Evolutionary conservation across 352 stramenopile genomes (phyloP), one percentile per base, ranked within the genome.

Genomic region (Globisporangium ultimum): DNA sequence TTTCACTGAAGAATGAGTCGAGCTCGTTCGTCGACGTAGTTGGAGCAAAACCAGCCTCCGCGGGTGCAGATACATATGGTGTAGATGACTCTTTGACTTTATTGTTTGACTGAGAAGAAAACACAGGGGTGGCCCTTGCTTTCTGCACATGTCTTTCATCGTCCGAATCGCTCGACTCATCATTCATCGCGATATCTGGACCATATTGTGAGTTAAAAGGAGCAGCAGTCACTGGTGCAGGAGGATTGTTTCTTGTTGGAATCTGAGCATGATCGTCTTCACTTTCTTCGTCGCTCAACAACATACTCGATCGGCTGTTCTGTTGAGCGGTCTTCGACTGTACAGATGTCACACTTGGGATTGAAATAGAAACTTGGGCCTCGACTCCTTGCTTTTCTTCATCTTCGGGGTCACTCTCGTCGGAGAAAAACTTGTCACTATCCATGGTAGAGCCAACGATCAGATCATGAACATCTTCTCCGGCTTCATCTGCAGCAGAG

Each of bases 1-100:
- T 86, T 59, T 84, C 76, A 38, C 82, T 87, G 38, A 90, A 67
- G 63, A 90, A 90, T 3, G 60, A 70, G 36, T 87, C 80, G 3
- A 90, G 65, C 11, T 81, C 72, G 49, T 82, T 79, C 7, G 47
- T 41, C 11, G 54, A 40, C 13, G 55, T 56, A 12, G 40, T 32
- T 32, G 32, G 38, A 15, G 36, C 18, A 17, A 18, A 48, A 15
- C 28, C 48, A 18, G 21, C 24, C 4, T 50, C 46, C 17, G 15
- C 50, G 38, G 50, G 50, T 9, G 50, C 43, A 15, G 34, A 46
- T 4, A 55, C 9, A 14, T 34, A 32, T 5, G 24, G 5, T 32
- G 24, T 55, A 32, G 50, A 55, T 3, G 50, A 55, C 5, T 32
- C 50, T 17, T 55, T 32, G 50, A 36, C 45, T 3, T 34, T 41